These are phyloP conservation scores for Breynia disticha DNA, from an alignment of 441 rosid species.

Conservation along the genomic window DNA sequence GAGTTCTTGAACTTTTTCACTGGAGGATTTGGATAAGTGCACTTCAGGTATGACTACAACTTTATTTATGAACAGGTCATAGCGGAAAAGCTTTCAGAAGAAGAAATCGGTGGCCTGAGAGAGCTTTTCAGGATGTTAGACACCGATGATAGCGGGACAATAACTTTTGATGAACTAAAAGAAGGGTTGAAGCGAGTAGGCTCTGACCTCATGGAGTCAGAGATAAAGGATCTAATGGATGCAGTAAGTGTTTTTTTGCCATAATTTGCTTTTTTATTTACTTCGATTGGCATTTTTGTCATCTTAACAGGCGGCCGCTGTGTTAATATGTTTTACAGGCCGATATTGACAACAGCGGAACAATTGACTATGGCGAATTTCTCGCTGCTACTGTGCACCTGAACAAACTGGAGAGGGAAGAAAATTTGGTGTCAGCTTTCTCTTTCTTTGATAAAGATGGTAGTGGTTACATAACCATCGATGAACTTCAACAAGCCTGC, in stretches of 20 bases:
- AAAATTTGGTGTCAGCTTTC: slow-evolving; percentile 64
- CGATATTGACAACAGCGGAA: slow-evolving; percentile 76
- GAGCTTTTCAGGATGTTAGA: slow-evolving; percentile 79
- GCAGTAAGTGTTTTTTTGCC: slow-evolving; percentile 33
- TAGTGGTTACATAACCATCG: slow-evolving; percentile 73
- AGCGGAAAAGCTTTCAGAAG: slow-evolving; percentile 80
- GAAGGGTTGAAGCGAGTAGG: slow-evolving; percentile 64
- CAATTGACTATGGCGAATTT: slow-evolving; percentile 79
- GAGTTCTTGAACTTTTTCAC: neutral
- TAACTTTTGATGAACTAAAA: slow-evolving; percentile 70
- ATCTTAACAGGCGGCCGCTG: slow-evolving; percentile 1
- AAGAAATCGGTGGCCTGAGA: slow-evolving; percentile 78
- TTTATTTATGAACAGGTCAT: slow-evolving; percentile 38
- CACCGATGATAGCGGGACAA: slow-evolving; percentile 69
- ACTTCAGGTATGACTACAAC: neutral
- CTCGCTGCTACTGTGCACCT: slow-evolving; percentile 76
- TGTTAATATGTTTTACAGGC: slow-evolving; percentile 36
- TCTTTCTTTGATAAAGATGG: slow-evolving; percentile 78
- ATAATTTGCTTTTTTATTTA: neutral
- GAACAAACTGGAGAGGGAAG: slow-evolving; percentile 73
- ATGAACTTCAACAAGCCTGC: slow-evolving; percentile 81
- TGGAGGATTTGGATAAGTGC: neutral
- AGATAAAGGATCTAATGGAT: slow-evolving; percentile 66
- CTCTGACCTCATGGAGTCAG: slow-evolving; percentile 75
- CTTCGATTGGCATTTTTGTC: neutral